phyloP scores from a whole-genome alignment of 169 alveolate species.

The Cryptosporidium viatorum region DNA sequence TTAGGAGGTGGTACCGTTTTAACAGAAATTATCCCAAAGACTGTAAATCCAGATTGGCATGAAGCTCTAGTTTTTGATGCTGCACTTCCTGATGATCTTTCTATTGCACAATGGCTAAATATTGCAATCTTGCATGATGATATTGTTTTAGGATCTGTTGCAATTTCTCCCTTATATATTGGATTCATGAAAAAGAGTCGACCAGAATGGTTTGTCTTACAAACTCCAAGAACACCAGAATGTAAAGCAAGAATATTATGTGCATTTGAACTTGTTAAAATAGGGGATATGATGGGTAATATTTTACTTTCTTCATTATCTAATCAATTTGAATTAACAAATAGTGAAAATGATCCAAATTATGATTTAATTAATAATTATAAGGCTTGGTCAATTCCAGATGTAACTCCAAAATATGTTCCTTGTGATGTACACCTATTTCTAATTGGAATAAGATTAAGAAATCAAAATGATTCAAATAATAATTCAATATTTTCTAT shows the following conservation, averaged over 20 bases:
- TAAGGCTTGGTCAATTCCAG: constrained; percentile 56
- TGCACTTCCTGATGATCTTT: constrained; percentile 73
- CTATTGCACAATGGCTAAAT: constrained; percentile 74
- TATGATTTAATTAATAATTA: not conserved
- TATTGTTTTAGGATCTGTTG: constrained; percentile 67
- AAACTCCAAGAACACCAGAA: constrained; percentile 72
- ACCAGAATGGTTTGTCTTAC: constrained; percentile 71
- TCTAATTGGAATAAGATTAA: constrained; percentile 65
- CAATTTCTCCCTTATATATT: constrained; percentile 70
- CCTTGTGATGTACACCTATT: constrained; percentile 73
- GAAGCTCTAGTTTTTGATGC: constrained; percentile 75
- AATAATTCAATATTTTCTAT: constrained; percentile 44
- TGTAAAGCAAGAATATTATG: constrained; percentile 66
- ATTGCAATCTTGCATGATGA: constrained; percentile 73
- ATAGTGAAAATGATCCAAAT: constrained; percentile 7
- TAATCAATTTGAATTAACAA: not conserved
- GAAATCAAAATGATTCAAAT: constrained; percentile 24
- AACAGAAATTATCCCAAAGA: constrained; percentile 70
- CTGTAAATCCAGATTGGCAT: constrained; percentile 76
- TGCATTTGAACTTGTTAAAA: constrained; percentile 65
- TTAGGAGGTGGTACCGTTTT: constrained; percentile 72
- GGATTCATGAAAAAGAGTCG: constrained; percentile 73
- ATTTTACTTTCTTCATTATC: constrained; percentile 26
- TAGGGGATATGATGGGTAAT: constrained; percentile 41
- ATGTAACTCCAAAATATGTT: constrained; percentile 68